Evolutionary conservation across 2,329 filamentous ascomycete genomes (phyloP).

Genomic region (Colletotrichum echinochloae): DNA sequence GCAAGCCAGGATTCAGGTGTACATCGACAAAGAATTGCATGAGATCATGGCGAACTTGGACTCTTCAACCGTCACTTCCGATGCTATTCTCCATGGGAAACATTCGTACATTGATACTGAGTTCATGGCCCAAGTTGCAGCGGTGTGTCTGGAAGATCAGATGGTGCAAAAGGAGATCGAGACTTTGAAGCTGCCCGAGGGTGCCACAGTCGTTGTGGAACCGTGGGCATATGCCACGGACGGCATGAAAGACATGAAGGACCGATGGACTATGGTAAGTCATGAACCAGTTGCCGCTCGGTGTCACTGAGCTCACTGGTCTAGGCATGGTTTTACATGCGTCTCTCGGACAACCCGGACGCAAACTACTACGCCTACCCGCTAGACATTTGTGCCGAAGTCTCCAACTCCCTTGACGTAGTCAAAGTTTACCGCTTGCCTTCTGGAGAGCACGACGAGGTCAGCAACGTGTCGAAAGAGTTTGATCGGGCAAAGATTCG

Average conservation of each 20-base stretch:
- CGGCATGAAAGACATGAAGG: slow-evolving; percentile 62
- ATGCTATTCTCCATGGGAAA: slow-evolving; percentile 52
- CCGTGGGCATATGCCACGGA: slow-evolving; percentile 68
- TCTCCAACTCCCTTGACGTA: slow-evolving; percentile 61
- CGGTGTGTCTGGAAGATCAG: slow-evolving; percentile 57
- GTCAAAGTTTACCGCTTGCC: slow-evolving; percentile 63
- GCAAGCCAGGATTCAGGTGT: slow-evolving; percentile 51
- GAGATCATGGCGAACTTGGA: slow-evolving; percentile 43
- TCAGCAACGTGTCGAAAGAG: slow-evolving; percentile 50
- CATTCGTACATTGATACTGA: slow-evolving; percentile 61
- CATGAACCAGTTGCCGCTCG: not conserved
- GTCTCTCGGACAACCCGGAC: slow-evolving; percentile 55
- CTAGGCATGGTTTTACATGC: slow-evolving; percentile 41
- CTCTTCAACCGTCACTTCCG: slow-evolving; percentile 20
- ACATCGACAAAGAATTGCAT: slow-evolving; percentile 40
- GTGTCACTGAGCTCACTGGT: not conserved
- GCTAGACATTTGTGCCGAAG: slow-evolving; percentile 64
- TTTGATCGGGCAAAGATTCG: slow-evolving; percentile 59
- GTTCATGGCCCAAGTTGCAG: slow-evolving; percentile 62
- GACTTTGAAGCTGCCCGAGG: slow-evolving; percentile 57
- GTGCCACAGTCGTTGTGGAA: slow-evolving; percentile 60
- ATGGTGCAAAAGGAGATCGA: slow-evolving; percentile 58
- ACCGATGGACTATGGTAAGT: slow-evolving; percentile 61
- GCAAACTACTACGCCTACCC: slow-evolving; percentile 71
- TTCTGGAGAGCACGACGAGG: slow-evolving; percentile 50